Evolutionary conservation across 2,329 filamentous ascomycete species (phyloP).

Genomic region (Clarireedia sp.): DNA sequence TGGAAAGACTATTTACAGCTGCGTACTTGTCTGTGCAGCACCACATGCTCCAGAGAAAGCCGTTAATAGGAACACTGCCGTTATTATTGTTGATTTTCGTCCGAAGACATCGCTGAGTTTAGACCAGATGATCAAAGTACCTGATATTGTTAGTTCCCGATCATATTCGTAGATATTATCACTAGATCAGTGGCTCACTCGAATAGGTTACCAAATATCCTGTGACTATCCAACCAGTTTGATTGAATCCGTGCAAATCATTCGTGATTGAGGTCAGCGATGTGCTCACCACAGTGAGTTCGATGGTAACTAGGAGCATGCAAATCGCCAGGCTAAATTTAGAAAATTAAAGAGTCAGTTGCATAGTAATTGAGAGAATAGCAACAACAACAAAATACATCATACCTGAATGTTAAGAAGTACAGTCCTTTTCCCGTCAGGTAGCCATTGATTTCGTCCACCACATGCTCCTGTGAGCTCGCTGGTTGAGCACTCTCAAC

Average conservation of each 20-base stretch:
- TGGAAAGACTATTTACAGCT: background rate
- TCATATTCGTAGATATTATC: background rate
- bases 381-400: too few species aligned
- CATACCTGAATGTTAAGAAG: too few species aligned
- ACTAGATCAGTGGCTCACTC: background rate
- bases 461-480: too few species aligned
- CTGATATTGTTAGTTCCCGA: background rate
- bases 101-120: background rate
- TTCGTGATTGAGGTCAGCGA: background rate
- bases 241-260: background rate
- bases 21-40: background rate
- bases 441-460: too few species aligned
- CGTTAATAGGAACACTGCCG: background rate
- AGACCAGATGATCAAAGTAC: background rate
- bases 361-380: too few species aligned
- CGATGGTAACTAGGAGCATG: background rate
- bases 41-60: constrained; percentile 1
- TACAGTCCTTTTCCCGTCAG: too few species aligned
- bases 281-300: background rate
- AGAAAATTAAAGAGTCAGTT: too few species aligned
- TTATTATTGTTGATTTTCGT: background rate
- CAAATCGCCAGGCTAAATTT: background rate
- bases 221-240: background rate
- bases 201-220: constrained; percentile 1
- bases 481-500: too few species aligned